Evolutionary conservation across 192 early-diverging fungal genomes (phyloP), one percentile per base, ranked within the genome.

Genomic region (Mortierella alpina): DNA sequence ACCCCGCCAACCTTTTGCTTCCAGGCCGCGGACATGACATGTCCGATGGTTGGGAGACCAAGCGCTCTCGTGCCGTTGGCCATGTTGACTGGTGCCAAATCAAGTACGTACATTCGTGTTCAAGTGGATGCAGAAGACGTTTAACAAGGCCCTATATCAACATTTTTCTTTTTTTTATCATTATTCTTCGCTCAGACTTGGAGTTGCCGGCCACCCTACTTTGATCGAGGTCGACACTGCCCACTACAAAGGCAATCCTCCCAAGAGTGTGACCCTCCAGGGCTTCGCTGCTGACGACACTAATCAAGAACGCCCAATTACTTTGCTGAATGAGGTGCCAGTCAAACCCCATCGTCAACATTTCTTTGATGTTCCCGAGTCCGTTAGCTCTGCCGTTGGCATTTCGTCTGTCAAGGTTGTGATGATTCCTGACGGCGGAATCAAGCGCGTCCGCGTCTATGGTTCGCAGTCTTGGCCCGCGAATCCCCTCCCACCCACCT

Each of bases 31-130:
- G 94, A 17, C 84, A 82, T 55, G 90, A 91, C 49, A 95, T 95
- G 94, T 89, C 89, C 49, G 95, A 96, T 62, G 97, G 97, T 44
- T 98, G 96, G 96, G 96, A 98, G 81, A 98, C 95, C 11, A 86
- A 86, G 55, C 89, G 92, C 39, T 95, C 94, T 59, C 89, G 96
- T 58, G 92, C 90, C 18, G 89, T 85, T 4, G 86, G 86, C 56
- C 90, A 93, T 75, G 82, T 71, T 55, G 92, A 98, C 69, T 95
- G 91, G 92, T 76, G 67, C 61, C 44, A 56, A 18, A 76, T 76
- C 49, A 76, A 57, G 74, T 76, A 69, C 5, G 68, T 70, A 1
- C 31, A 31, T 31, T 1, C 31, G 3, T 3, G 3, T 31, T 1
- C 31, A 31, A 31, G 31, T 3, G 1, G 31, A 31, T 31, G 31